phyloP scores from a whole-genome alignment of 129 eudicot genomes.

The Flaveria trinervia region DNA sequence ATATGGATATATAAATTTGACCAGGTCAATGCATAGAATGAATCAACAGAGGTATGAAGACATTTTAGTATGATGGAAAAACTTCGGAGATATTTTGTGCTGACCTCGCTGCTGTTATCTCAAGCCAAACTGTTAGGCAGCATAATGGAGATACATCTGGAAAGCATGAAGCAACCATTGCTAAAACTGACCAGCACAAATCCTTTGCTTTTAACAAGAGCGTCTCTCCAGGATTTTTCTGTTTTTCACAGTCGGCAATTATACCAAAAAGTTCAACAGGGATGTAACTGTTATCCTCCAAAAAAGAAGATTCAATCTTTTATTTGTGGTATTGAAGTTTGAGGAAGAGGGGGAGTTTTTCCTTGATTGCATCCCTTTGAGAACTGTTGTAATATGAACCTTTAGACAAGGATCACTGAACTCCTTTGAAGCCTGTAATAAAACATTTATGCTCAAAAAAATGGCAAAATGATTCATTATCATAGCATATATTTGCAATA shows the following conservation, averaged over 20 bases:
- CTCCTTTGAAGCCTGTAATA: slow-evolving; percentile 80
- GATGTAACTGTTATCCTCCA: slow-evolving; percentile 50
- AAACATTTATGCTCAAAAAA: slow-evolving; percentile 16
- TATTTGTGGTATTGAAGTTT: slow-evolving; percentile 45
- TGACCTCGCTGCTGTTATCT: slow-evolving; percentile 96
- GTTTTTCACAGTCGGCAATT: slow-evolving; percentile 85
- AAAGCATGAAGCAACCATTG: slow-evolving; percentile 90
- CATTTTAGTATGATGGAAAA: slow-evolving; percentile 26
- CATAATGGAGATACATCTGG: slow-evolving; percentile 86
- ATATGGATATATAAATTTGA: slow-evolving; percentile 1
- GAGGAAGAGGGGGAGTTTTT: slow-evolving; percentile 45
- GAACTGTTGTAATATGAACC: slow-evolving; percentile 77
- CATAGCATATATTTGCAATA: slow-evolving; percentile 16
- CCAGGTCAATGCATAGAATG: slow-evolving; percentile 17
- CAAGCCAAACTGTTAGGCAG: slow-evolving; percentile 92
- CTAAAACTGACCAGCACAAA: slow-evolving; percentile 90
- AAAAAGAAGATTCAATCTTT: slow-evolving; percentile 42
- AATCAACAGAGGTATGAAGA: slow-evolving; percentile 21
- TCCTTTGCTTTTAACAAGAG: slow-evolving; percentile 89
- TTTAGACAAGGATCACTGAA: slow-evolving; percentile 77
- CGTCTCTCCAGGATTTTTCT: slow-evolving; percentile 78
- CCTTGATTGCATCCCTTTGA: slow-evolving; percentile 76
- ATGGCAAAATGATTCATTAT: slow-evolving; percentile 16
- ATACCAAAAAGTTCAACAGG: slow-evolving; percentile 86
- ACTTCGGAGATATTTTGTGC: slow-evolving; percentile 7